Conservation (phyloP, 768 basidiomycete species). For the Suillus clintonianus region DNA sequence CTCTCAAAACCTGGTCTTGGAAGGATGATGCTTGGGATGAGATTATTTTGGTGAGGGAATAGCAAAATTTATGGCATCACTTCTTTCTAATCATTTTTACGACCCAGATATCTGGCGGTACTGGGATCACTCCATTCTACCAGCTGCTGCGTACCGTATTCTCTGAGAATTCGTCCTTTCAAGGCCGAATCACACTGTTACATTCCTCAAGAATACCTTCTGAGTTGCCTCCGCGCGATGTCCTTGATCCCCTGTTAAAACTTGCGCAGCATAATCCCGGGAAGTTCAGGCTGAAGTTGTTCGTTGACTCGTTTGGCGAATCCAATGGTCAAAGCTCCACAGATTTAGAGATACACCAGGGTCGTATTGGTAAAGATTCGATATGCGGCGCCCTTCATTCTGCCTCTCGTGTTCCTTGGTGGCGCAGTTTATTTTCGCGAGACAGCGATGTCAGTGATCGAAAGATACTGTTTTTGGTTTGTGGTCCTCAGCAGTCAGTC, state of each 20-base stretch:
- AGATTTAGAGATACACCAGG: constrained; percentile 36
- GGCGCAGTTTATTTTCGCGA: constrained; percentile 24
- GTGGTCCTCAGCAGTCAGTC: constrained; percentile 81
- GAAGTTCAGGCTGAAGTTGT: constrained; percentile 57
- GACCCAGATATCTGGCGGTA: constrained; percentile 82
- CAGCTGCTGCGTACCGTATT: constrained; percentile 69
- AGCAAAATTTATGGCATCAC: background rate
- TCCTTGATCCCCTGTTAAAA: constrained; percentile 53
- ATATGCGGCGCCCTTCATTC: constrained; percentile 46
- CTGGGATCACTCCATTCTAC: constrained; percentile 84
- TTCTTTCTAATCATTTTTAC: background rate
- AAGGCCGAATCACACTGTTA: constrained; percentile 68
- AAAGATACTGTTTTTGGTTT: constrained; percentile 68
- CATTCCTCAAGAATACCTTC: constrained; percentile 64
- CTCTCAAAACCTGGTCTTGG: constrained; percentile 66
- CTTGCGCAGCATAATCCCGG: constrained; percentile 56
- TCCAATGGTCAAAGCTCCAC: constrained; percentile 14
- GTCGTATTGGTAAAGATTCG: constrained; percentile 55
- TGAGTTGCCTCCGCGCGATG: constrained; percentile 68
- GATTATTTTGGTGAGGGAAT: constrained; percentile 63
- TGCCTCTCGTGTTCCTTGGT: constrained; percentile 29
- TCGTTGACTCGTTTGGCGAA: constrained; percentile 51
- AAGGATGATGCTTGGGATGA: constrained; percentile 72
- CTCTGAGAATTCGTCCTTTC: constrained; percentile 23
- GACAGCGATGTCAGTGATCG: constrained; percentile 27